Percentiles rank a stretch among this genome's conserved stretches.
These are phyloP conservation scores for Gentiana macrophylla DNA, from an alignment of 257 asterid genomes.

Conservation along the genomic window DNA sequence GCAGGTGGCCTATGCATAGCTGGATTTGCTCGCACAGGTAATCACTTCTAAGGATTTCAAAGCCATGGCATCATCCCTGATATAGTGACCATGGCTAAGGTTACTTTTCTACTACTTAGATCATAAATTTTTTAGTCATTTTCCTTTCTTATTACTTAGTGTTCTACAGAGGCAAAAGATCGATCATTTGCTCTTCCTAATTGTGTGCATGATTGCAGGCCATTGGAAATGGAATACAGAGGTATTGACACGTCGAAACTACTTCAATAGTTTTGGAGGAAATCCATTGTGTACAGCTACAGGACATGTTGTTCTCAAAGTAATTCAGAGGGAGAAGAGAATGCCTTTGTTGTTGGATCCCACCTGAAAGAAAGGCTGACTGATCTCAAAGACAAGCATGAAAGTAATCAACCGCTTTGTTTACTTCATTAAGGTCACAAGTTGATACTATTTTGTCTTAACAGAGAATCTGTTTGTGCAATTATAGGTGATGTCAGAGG, in stretches of 20 bases:
- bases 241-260: slow-evolving; percentile 52
- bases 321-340: slow-evolving; percentile 54
- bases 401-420: slow-evolving; percentile 24
- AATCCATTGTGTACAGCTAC: slow-evolving; percentile 72
- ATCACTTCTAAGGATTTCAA: slow-evolving; percentile 70
- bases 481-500: slow-evolving; percentile 79
- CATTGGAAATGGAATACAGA: slow-evolving; percentile 64
- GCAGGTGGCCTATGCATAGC: slow-evolving; percentile 70
- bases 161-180: too few relatives aligned
- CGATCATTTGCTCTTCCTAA: neutral
- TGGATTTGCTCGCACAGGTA: slow-evolving; percentile 63
- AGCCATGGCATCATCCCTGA: slow-evolving; percentile 66
- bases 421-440: neutral
- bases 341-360: slow-evolving; percentile 60
- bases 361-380: slow-evolving; percentile 51
- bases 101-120: slow-evolving; percentile 7
- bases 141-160: too few relatives aligned
- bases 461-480: slow-evolving; percentile 3
- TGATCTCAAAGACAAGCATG: slow-evolving; percentile 52
- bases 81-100: slow-evolving; percentile 85
- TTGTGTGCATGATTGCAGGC: slow-evolving; percentile 26
- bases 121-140: neutral
- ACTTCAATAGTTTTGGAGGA: slow-evolving; percentile 79
- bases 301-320: slow-evolving; percentile 58
- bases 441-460: neutral